Conservation (phyloP, 2,329 filamentous ascomycete genomes). For the Paraphaeosphaeria sporulosa region DNA sequence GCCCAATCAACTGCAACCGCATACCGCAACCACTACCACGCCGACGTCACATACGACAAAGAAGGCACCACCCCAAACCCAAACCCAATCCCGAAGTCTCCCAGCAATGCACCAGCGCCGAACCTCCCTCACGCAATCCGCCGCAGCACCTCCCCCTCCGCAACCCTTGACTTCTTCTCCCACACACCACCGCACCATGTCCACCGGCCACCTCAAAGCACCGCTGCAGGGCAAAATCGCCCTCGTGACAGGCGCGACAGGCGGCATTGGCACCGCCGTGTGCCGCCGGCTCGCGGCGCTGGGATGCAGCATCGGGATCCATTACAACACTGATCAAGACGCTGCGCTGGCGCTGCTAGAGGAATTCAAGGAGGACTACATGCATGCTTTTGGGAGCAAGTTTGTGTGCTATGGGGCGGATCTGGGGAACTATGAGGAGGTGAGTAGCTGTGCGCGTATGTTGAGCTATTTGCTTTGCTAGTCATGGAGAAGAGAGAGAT, state of each 20-base stretch:
- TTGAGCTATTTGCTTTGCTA: background rate
- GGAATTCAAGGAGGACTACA: slow-evolving; percentile 34
- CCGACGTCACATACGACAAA: background rate
- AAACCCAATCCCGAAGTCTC: no score
- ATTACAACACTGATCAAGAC: slow-evolving; percentile 50
- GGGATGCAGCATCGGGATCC: slow-evolving; percentile 54
- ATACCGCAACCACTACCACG: background rate
- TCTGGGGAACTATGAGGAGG: slow-evolving; percentile 48
- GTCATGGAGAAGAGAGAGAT: background rate
- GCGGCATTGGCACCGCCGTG: slow-evolving; percentile 56
- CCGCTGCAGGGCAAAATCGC: slow-evolving; percentile 33
- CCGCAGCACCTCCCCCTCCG: background rate
- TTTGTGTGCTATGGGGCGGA: slow-evolving; percentile 48
- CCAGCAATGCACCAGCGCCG: slow-evolving; percentile 2
- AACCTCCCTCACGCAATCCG: background rate
- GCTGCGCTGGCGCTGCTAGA: slow-evolving; percentile 27
- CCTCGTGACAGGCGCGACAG: slow-evolving; percentile 55
- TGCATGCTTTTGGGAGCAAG: slow-evolving; percentile 26
- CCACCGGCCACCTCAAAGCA: slow-evolving; percentile 3
- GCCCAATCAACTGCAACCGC: background rate
- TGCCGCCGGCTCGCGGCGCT: slow-evolving; percentile 49
- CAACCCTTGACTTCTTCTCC: background rate
- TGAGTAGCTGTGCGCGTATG: slow-evolving; percentile 14
- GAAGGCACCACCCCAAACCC: background rate
- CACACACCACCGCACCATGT: background rate